Evolutionary conservation across 2,329 filamentous ascomycete genomes (phyloP).

Genomic region (Didymella lethalis): DNA sequence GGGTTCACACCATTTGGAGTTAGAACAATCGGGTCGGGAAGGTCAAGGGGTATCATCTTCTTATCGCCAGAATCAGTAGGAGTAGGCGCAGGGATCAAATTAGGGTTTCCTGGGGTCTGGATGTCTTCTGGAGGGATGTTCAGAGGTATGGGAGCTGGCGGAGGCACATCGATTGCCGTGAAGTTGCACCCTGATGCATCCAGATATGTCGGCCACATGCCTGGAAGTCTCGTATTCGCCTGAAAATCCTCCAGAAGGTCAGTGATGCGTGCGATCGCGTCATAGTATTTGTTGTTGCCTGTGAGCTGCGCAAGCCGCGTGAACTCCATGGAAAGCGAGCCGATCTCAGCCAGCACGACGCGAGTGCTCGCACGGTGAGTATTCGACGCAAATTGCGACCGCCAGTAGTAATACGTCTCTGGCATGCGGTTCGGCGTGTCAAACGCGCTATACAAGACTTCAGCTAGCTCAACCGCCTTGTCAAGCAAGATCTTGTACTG

Average conservation of each 20-base stretch:
- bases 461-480: slow-evolving; percentile 70
- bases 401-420: slow-evolving; percentile 65
- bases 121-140: slow-evolving; percentile 6
- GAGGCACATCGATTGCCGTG: slow-evolving; percentile 34
- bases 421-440: slow-evolving; percentile 75
- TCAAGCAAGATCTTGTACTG: slow-evolving; percentile 61
- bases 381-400: slow-evolving; percentile 49
- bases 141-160: slow-evolving; percentile 32
- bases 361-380: slow-evolving; percentile 51
- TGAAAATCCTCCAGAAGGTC: slow-evolving; percentile 55
- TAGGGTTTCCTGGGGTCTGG: background rate
- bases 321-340: slow-evolving; percentile 59
- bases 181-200: slow-evolving; percentile 53
- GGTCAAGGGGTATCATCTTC: slow-evolving; percentile 44
- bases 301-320: slow-evolving; percentile 58
- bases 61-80: slow-evolving; percentile 38
- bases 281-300: slow-evolving; percentile 57
- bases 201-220: slow-evolving; percentile 59
- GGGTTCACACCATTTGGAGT: slow-evolving; percentile 29
- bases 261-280: slow-evolving; percentile 57
- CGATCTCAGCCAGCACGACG: slow-evolving; percentile 58
- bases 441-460: slow-evolving; percentile 71
- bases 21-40: slow-evolving; percentile 42
- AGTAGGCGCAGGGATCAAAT: slow-evolving; percentile 13
- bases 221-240: slow-evolving; percentile 55